Base-by-base conservation (phyloP, 176 grass and related monocot genomes). In the Carex kokanica region DNA sequence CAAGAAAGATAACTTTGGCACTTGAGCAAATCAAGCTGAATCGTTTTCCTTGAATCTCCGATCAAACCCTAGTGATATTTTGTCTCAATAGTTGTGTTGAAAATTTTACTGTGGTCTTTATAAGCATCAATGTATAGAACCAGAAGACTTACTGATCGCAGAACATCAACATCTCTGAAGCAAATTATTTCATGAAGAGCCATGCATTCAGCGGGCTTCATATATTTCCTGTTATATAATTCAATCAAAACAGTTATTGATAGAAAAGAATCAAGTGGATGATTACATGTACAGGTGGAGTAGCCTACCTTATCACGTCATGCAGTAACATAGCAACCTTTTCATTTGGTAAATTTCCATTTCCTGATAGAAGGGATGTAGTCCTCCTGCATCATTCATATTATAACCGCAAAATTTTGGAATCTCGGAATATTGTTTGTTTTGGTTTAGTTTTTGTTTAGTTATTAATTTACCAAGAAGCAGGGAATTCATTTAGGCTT, bases 151-250 rank as follows among this genome's bases (percentile, higher is more conserved):
- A 93, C 94, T 72, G 88, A 88, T 85, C 83, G 92, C 54, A 97
- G 87, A 84, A 91, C 52, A 34, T 64, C 88, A 78, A 94, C 92
- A 91, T 94, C 78, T 88, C 86, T 91, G 90, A 97, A 97, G 87
- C 95, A 97, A 83, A 97, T 81, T 56, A 97, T 90, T 92, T 97
- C 92, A 80, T 97, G 90, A 82, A 97, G 92, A 83, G 88, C 75
- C 85, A 83, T 85, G 78, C 71, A 85, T 64, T 94, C 95, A 36
- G 86, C 82, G 27, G 92, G 87, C 18, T 85, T 88, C 84, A 97
- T 84, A 94, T 77, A 85, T 49, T 94, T 93, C 86, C 95, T 97
- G 86, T 81, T 85, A 83, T 40, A 77, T 79, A 43, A 79, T 81
- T 8, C 29, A 80, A 15, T 43, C 41, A 81, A 12, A 64, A 17